phyloP scores from a whole-genome alignment of 768 basidiomycete species.

The Candolleomyces eurysporus region DNA sequence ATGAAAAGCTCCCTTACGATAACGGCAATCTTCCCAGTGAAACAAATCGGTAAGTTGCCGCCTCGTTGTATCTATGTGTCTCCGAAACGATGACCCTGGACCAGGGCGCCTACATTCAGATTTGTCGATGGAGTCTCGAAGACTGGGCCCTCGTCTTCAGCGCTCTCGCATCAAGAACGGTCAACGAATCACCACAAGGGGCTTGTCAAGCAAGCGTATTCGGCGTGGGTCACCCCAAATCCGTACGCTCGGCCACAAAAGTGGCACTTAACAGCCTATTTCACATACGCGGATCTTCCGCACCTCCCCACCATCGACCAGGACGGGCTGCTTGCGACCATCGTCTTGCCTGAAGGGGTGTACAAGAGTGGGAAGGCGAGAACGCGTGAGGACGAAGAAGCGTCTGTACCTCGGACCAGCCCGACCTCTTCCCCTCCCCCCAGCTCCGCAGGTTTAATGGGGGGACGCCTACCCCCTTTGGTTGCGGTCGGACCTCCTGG shows the following conservation, averaged over 20 bases:
- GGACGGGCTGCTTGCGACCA: constrained; percentile 40
- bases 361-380: constrained; percentile 47
- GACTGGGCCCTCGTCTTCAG: constrained; percentile 48
- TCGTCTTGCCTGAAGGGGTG: constrained; percentile 45
- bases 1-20: constrained; percentile 53
- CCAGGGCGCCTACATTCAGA: constrained; percentile 44
- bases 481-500: constrained; percentile 15
- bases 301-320: constrained; percentile 46
- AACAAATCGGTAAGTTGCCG: constrained; percentile 32
- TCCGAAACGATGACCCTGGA: neutral
- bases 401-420: constrained; percentile 7
- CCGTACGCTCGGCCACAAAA: constrained; percentile 51
- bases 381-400: constrained; percentile 33
- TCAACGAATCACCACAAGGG: constrained; percentile 52
- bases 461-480: constrained; percentile 9
- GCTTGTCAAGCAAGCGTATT: constrained; percentile 70
- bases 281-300: constrained; percentile 47
- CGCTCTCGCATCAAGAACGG: constrained; percentile 57
- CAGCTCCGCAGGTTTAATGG: no score
- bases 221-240: constrained; percentile 53
- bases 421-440: constrained; percentile 6
- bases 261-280: constrained; percentile 66
- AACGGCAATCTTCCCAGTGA: constrained; percentile 36
- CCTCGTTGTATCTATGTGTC: neutral
- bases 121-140: constrained; percentile 59